phyloP scores from a whole-genome alignment of 164 flowering plant species.

The Santalum album region DNA sequence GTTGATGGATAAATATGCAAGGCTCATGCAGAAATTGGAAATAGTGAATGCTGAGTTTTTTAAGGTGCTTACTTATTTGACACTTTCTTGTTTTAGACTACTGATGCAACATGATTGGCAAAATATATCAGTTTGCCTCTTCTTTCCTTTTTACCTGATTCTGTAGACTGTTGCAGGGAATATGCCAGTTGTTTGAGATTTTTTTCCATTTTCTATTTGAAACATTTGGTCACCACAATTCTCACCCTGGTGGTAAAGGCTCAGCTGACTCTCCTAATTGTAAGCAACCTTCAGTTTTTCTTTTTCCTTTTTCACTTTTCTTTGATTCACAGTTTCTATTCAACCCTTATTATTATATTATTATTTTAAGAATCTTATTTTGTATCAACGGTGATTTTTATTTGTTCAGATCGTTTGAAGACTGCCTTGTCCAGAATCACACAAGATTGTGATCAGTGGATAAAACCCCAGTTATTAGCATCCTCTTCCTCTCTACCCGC shows the following conservation, averaged over 20 bases:
- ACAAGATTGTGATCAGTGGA: conserved; percentile 90
- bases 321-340: neutral
- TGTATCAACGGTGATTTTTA: conserved; percentile 3
- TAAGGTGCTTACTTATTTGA: conserved; percentile 42
- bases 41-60: conserved; percentile 76
- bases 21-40: conserved; percentile 98
- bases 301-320: neutral
- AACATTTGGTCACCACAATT: conserved; percentile 64
- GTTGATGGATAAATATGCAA: conserved; percentile 94
- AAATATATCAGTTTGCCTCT: conserved; percentile 6
- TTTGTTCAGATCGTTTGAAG: conserved; percentile 62
- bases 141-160: conserved; percentile 19
- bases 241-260: conserved; percentile 48
- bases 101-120: neutral
- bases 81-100: neutral
- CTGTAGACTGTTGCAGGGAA: conserved; percentile 55
- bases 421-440: conserved; percentile 63
- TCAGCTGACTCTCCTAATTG: conserved; percentile 37
- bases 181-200: conserved; percentile 83
- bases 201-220: conserved; percentile 69
- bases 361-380: neutral
- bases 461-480: conserved; percentile 40
- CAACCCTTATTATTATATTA: neutral
- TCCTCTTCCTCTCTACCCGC: conserved; percentile 37
- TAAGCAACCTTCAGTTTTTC: conserved; percentile 21